phyloP scores from a whole-genome alignment of 495 filamentous ascomycete species.

The Talaromyces stipitatus region DNA sequence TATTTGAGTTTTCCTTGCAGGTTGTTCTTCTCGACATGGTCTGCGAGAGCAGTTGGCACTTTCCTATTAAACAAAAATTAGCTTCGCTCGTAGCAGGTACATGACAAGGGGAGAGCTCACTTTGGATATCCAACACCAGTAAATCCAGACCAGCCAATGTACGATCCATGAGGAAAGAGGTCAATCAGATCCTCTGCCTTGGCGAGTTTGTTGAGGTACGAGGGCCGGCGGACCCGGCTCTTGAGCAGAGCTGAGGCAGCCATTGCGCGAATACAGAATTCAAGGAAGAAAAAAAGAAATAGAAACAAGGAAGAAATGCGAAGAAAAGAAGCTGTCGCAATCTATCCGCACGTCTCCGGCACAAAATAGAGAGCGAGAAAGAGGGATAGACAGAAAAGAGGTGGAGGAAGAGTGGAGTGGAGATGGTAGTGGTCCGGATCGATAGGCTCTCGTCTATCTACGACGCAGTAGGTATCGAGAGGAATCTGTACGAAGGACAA shows the following conservation, averaged over 20 bases:
- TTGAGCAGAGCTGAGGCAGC: conserved; percentile 66
- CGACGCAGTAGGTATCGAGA: no score
- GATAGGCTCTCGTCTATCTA: no score
- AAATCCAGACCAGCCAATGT: conserved; percentile 87
- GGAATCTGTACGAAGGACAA: no score
- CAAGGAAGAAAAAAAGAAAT: conserved; percentile 8
- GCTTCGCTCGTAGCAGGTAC: no score
- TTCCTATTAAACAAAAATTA: conserved; percentile 46
- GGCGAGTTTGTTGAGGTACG: conserved; percentile 71
- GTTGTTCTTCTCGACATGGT: conserved; percentile 84
- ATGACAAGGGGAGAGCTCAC: no score
- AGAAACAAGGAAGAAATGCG: conserved; percentile 10
- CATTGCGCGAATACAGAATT: conserved; percentile 17
- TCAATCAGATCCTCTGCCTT: conserved; percentile 72
- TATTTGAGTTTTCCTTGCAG: conserved; percentile 80
- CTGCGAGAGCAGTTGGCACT: conserved; percentile 75
- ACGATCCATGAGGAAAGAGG: conserved; percentile 73
- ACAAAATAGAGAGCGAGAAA: not conserved
- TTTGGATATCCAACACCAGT: conserved; percentile 90
- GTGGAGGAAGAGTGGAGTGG: not conserved
- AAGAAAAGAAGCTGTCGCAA: conserved; percentile 7
- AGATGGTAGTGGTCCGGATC: not conserved
- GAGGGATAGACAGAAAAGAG: not conserved
- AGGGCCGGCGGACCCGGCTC: conserved; percentile 65
- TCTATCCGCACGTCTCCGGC: not conserved